A percentile compares a stretch with the other conserved stretches of the same genome.
Evolutionary conservation across 306 rosid species (phyloP).

Genomic region (Castanea crenata): DNA sequence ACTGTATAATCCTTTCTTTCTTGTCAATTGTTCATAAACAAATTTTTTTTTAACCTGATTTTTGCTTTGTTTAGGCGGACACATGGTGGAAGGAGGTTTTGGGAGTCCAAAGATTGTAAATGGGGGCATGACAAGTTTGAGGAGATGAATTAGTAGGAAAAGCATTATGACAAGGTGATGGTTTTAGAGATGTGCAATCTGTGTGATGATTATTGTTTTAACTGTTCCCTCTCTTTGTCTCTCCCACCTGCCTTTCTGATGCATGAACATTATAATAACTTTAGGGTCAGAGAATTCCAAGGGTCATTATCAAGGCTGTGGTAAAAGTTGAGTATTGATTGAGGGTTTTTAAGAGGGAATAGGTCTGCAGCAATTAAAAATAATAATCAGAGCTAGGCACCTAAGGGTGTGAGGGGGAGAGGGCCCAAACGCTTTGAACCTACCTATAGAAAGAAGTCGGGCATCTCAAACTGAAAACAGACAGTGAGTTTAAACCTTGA

Average conservation of each 20-base stretch:
- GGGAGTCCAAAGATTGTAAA: slow-evolving; percentile 90
- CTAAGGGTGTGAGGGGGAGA: slow-evolving; percentile 71
- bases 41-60: background rate
- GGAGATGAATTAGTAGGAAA: slow-evolving; percentile 69
- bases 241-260: slow-evolving; percentile 17
- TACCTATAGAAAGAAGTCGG: slow-evolving; percentile 39
- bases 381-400: slow-evolving; percentile 50
- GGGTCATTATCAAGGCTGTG: slow-evolving; percentile 60
- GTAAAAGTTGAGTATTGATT: slow-evolving; percentile 45
- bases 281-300: slow-evolving; percentile 65
- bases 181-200: slow-evolving; percentile 7
- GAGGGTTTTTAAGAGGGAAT: slow-evolving; percentile 53
- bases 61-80: slow-evolving; percentile 35
- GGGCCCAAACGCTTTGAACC: slow-evolving; percentile 77
- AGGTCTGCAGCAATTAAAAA: slow-evolving; percentile 40
- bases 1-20: background rate
- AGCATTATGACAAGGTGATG: slow-evolving; percentile 66
- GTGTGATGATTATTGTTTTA: background rate
- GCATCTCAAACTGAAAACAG: slow-evolving; percentile 42
- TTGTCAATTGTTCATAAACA: no score
- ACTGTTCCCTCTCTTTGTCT: background rate
- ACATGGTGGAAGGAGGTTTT: slow-evolving; percentile 80
- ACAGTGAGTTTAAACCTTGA: slow-evolving; percentile 60
- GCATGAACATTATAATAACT: slow-evolving; percentile 22
- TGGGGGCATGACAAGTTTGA: slow-evolving; percentile 99